These are phyloP conservation scores for Aspergillus sclerotiicarbonarius DNA, from an alignment of 495 filamentous ascomycete species.

Conservation along the genomic window DNA sequence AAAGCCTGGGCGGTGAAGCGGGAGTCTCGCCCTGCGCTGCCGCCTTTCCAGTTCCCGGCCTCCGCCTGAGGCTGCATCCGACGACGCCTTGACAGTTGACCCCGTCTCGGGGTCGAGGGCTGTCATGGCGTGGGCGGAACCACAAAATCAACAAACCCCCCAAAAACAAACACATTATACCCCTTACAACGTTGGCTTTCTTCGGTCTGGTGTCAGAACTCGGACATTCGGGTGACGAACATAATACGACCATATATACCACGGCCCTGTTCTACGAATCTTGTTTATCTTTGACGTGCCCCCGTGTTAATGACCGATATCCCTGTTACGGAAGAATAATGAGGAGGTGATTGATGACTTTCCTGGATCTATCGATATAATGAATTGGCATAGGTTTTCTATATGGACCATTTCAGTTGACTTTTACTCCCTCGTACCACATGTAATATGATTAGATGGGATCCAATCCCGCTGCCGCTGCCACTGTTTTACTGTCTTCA, in stretches of 20 bases:
- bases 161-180: constrained; percentile 22
- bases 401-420: neutral
- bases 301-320: constrained; percentile 19
- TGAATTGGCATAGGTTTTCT: neutral
- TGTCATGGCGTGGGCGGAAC: neutral
- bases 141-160: neutral
- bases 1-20: constrained; percentile 83
- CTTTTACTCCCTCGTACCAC: no score
- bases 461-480: no score
- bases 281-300: constrained; percentile 8
- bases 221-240: neutral
- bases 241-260: constrained; percentile 15
- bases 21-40: constrained; percentile 41
- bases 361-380: constrained; percentile 3
- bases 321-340: constrained; percentile 16
- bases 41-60: constrained; percentile 25
- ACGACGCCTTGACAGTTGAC: no score
- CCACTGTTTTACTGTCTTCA: no score
- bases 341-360: constrained; percentile 14
- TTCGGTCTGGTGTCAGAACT: constrained; percentile 13
- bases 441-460: no score
- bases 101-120: no score
- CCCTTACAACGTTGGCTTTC: constrained; percentile 21
- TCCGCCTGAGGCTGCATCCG: constrained; percentile 9
- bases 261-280: constrained; percentile 11